phyloP scores from a whole-genome alignment of 2,329 filamentous ascomycete species.

The Harringtonia lauricola region DNA sequence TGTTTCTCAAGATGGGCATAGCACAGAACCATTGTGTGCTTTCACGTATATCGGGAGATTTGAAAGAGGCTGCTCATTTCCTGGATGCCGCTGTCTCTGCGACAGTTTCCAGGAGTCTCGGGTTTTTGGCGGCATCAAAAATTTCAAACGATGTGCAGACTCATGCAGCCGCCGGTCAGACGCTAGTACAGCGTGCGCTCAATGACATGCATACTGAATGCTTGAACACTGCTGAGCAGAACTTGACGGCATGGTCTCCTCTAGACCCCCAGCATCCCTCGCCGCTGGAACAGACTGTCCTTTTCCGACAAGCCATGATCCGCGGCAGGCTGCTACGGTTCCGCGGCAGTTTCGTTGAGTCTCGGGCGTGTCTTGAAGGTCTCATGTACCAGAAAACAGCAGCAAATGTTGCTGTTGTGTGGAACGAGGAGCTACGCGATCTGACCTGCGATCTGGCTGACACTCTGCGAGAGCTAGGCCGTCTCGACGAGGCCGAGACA shows the following conservation, averaged over 20 bases:
- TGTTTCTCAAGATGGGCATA: neutral
- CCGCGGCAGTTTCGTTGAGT: neutral
- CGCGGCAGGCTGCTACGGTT: neutral
- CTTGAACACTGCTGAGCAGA: neutral
- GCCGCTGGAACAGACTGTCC: neutral
- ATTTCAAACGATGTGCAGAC: neutral
- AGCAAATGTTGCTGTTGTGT: neutral
- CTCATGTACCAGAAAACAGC: neutral
- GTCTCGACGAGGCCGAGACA: neutral
- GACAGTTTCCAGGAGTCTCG: neutral
- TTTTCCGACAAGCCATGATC: slow-evolving; percentile 1
- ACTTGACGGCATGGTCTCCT: neutral
- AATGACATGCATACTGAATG: neutral
- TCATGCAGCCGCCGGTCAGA: neutral
- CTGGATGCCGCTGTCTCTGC: neutral
- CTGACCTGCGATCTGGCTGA: slow-evolving; percentile 1
- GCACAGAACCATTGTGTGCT: neutral
- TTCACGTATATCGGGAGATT: neutral
- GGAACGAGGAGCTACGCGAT: neutral
- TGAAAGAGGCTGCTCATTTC: neutral
- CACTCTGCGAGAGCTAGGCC: neutral
- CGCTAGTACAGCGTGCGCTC: neutral
- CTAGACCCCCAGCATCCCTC: neutral
- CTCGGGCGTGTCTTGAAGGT: neutral
- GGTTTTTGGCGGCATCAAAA: too few relatives aligned